Evolutionary conservation across 2,329 filamentous ascomycete genomes (phyloP), one percentile per base, ranked within the genome.

Genomic region (Hypocreales sp.): DNA sequence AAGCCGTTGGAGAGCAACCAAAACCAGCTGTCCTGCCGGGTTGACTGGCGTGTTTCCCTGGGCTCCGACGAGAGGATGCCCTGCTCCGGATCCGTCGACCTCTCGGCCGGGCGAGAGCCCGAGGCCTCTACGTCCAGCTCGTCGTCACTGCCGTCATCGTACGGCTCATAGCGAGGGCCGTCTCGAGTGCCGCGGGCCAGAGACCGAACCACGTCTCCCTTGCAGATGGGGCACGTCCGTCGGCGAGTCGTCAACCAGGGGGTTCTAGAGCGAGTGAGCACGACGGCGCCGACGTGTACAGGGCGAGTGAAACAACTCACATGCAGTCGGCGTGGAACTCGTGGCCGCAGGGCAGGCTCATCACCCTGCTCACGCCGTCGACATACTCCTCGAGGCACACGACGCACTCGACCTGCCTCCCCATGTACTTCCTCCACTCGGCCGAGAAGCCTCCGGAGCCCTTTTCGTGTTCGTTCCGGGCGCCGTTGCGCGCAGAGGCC

Each of bases 321-420:
- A 98, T 95, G 84, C 90, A 98, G 48, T 92, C 84, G 16, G 67
- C 87, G 51, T 98, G 90, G 53, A 95, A 98, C 46, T 98, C 90
- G 50, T 98, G 90, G 20, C 90, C 90, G 53, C 90, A 98, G 7
- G 90, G 90, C 32, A 98, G 58, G 46, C 84, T 92, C 90, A 98
- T 98, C 21, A 98, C 87, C 44, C 74, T 72, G 49, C 84, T 93
- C 41, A 94, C 75, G 21, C 90, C 90, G 50, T 94, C 86, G 14
- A 93, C 64, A 45, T 95, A 98, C 48, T 98, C 90, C 47, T 98
- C 90, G 19, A 98, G 59, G 43, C 90, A 98, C 3, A 98, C 87
- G 9, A 94, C 87, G 47, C 90, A 98, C 51, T 98, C 90, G 7
- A 83, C 72, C 48, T 77, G 72, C 22, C 66, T 58, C 5, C 68